A percentile compares a stretch with the other conserved stretches of the same genome.
Conservation (phyloP, 352 stramenopile species). For the Bremia lactucae region DNA sequence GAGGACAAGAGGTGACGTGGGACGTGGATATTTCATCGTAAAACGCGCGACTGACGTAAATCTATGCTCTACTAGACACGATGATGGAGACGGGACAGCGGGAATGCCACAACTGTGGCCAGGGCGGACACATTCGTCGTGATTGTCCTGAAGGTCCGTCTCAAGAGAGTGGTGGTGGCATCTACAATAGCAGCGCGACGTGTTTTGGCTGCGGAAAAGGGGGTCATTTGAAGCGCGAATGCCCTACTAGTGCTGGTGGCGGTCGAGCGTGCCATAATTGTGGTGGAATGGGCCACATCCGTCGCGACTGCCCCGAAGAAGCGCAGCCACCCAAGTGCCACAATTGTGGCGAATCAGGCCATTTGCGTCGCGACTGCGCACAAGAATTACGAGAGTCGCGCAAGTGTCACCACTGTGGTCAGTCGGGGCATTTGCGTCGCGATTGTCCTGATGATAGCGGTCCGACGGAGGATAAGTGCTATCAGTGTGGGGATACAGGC, state of each 20-base stretch:
- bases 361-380: slow-evolving; percentile 65
- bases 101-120: slow-evolving; percentile 78
- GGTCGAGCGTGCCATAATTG: slow-evolving; percentile 78
- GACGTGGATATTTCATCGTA: background rate
- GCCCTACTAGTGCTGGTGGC: slow-evolving; percentile 32
- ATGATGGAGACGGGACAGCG: slow-evolving; percentile 41
- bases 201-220: slow-evolving; percentile 76
- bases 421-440: slow-evolving; percentile 54
- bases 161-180: slow-evolving; percentile 28
- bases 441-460: slow-evolving; percentile 75
- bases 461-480: slow-evolving; percentile 66
- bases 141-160: slow-evolving; percentile 57
- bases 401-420: slow-evolving; percentile 72
- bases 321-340: slow-evolving; percentile 66
- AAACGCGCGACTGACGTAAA: slow-evolving; percentile 8
- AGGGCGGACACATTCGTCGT: slow-evolving; percentile 59
- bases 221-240: slow-evolving; percentile 77
- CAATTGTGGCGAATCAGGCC: slow-evolving; percentile 63
- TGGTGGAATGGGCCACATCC: slow-evolving; percentile 64
- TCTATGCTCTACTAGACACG: slow-evolving; percentile 6
- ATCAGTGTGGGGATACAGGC: slow-evolving; percentile 64
- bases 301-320: slow-evolving; percentile 69
- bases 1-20: slow-evolving; percentile 18
- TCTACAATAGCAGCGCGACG: slow-evolving; percentile 25
- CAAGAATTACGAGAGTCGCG: slow-evolving; percentile 52